Conservation (phyloP, 2,329 filamentous ascomycete genomes). For the Clarireedia homoeocarpa region DNA sequence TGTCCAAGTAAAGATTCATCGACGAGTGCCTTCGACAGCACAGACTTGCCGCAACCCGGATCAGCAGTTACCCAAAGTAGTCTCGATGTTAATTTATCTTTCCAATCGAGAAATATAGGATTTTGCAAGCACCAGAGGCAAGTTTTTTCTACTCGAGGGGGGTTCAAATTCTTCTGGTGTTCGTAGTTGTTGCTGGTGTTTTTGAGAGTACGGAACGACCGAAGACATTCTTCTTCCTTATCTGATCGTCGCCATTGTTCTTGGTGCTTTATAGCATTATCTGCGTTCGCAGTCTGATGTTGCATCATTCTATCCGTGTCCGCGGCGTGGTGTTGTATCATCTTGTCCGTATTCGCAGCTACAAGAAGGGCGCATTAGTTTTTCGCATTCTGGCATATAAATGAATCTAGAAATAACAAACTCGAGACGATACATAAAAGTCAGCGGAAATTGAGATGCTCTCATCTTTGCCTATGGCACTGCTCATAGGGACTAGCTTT, state of each 20-base stretch:
- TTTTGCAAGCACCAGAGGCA: neutral
- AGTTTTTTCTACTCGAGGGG: neutral
- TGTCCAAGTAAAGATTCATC: neutral
- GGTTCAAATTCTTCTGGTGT: neutral
- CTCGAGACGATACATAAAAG: too few relatives aligned
- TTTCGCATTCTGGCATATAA: too few relatives aligned
- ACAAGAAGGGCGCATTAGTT: too few relatives aligned
- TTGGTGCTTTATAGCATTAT: neutral
- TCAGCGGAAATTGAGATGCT: too few relatives aligned
- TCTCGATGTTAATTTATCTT: neutral
- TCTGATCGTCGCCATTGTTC: conserved; percentile 1
- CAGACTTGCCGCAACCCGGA: conserved; percentile 7
- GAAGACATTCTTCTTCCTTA: neutral
- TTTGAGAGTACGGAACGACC: neutral
- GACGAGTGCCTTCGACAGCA: conserved; percentile 6
- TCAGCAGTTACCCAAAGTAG: conserved; percentile 7
- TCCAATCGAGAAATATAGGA: neutral
- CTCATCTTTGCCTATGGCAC: too few relatives aligned
- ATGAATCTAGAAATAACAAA: too few relatives aligned
- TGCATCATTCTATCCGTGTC: neutral
- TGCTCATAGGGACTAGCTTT: too few relatives aligned
- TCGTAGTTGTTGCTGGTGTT: neutral
- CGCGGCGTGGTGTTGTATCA: neutral
- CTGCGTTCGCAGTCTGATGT: neutral
- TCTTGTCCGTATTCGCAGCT: too few relatives aligned